Base-by-base conservation (phyloP, 1,284 basidiomycete genomes). In the Phenoliferia sp. region DNA sequence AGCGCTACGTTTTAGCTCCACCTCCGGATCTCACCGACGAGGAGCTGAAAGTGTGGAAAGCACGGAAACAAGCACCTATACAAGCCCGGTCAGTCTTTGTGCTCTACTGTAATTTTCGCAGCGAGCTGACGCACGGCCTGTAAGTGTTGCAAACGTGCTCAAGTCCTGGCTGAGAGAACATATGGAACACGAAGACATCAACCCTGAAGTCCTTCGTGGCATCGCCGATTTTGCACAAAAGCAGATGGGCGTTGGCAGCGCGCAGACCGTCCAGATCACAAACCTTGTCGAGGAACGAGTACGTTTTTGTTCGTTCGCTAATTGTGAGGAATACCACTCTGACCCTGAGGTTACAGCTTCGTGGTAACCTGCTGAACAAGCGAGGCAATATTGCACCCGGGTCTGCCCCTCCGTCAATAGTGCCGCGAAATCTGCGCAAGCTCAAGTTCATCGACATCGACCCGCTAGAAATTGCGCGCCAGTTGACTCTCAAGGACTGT, bases 401-500 rank as follows among this genome's bases (percentile, higher is more conserved):
- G 57, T 32, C 76, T 3, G 86, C 89, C 32, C 91, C 92, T 0
- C 73, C 78, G 3, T 85, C 93, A 0, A 87, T 95, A 64, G 69
- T 89, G 19, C 93, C 92, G 0, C 90, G 88, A 77, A 82, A 84
- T 59, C 81, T 82, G 69, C 89, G 87, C 80, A 91, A 88, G 80
- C 80, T 92, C 70, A 92, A 92, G 74, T 82, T 95, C 26, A 79
- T 88, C n/a, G 92, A 95, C 71, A 86, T 96, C 59, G 93, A 99
- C 74, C 84, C 94, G 1, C 79, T 94, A 35, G 96, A 99, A 79
- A 80, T 99, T 26, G 95, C 94, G 0, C 85, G 96, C 50, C 96
- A 99, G 78, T 81, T 99, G 63, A 98, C 96, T 1, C 86, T 98
- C 65, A 85, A 96, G 82, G 96, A 99, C 79, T 90, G 89, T 71